These are phyloP conservation scores for Xanthoparmelia taractica DNA, from an alignment of 495 filamentous ascomycete species.

Conservation along the genomic window DNA sequence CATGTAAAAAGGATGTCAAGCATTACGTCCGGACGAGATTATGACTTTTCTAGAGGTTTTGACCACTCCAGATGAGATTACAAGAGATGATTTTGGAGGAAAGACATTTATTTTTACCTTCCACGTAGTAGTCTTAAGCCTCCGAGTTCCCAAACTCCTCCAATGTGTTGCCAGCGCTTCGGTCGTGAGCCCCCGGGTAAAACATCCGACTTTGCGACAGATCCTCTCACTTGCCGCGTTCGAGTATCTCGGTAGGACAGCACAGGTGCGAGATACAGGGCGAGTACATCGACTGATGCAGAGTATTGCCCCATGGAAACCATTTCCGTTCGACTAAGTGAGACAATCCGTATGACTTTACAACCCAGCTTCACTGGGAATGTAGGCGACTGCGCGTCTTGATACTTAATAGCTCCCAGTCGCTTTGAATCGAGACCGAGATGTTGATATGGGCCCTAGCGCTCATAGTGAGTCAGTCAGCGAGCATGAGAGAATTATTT, in stretches of 20 bases:
- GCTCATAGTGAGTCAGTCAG: background rate
- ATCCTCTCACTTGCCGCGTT: background rate
- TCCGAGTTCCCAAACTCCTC: background rate
- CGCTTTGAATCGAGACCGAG: background rate
- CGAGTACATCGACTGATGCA: background rate
- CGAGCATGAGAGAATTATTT: background rate
- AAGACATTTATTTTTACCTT: too few species aligned
- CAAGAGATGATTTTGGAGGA: background rate
- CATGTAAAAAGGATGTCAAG: background rate
- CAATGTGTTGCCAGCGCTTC: constrained; percentile 1
- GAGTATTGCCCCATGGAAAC: background rate
- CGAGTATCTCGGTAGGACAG: background rate
- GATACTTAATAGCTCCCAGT: background rate
- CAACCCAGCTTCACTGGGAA: background rate
- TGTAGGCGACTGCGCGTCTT: background rate
- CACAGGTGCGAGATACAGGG: background rate
- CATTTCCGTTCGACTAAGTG: background rate
- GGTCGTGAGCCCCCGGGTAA: background rate
- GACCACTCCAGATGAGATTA: background rate
- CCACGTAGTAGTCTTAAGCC: background rate
- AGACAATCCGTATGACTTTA: background rate
- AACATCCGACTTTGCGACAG: background rate
- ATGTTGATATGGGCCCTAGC: background rate
- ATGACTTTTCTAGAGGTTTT: background rate
- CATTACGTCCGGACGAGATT: background rate